Conservation (phyloP, 2,329 filamentous ascomycete genomes). For the Paecilomyces sp. region DNA sequence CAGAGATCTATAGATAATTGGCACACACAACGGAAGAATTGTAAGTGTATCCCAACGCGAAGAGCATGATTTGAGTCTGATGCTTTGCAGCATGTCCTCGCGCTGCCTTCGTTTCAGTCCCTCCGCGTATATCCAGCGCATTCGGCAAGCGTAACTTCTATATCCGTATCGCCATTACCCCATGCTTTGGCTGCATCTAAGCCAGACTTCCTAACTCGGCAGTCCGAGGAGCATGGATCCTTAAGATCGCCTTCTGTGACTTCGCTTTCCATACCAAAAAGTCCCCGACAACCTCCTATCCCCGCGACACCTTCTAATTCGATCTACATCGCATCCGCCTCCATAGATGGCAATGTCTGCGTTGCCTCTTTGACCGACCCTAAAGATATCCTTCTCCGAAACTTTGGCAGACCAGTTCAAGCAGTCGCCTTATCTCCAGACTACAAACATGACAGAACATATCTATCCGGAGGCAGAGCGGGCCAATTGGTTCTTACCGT, state of each 20-base stretch:
- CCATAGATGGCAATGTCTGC: conserved; percentile 92
- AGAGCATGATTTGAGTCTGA: conserved; percentile 8
- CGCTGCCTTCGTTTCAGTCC: conserved; percentile 71
- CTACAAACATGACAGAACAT: conserved; percentile 81
- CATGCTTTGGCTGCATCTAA: conserved; percentile 46
- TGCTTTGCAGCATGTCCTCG: conserved; percentile 65
- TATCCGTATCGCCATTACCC: conserved; percentile 85
- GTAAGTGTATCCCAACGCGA: conserved; percentile 46
- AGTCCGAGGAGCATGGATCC: conserved; percentile 20
- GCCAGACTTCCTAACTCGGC: conserved; percentile 27
- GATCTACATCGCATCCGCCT: conserved; percentile 88
- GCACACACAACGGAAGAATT: conserved; percentile 94
- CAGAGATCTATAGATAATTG: conserved; percentile 61
- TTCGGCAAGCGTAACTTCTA: conserved; percentile 77
- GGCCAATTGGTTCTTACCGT: conserved; percentile 81
- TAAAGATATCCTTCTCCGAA: conserved; percentile 84
- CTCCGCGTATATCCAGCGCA: conserved; percentile 88
- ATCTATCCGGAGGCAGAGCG: conserved; percentile 82
- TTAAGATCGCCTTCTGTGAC: conserved; percentile 20
- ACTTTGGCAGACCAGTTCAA: conserved; percentile 89
- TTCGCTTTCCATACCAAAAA: conserved; percentile 21
- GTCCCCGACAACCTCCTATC: conserved; percentile 33
- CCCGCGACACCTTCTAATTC: conserved; percentile 77
- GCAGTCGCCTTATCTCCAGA: conserved; percentile 91
- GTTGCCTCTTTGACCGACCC: conserved; percentile 78